Evolutionary conservation across 202 grass and related monocot genomes (phyloP), one percentile per base, ranked within the genome.

Genomic region (Schoenoplectus triqueter): DNA sequence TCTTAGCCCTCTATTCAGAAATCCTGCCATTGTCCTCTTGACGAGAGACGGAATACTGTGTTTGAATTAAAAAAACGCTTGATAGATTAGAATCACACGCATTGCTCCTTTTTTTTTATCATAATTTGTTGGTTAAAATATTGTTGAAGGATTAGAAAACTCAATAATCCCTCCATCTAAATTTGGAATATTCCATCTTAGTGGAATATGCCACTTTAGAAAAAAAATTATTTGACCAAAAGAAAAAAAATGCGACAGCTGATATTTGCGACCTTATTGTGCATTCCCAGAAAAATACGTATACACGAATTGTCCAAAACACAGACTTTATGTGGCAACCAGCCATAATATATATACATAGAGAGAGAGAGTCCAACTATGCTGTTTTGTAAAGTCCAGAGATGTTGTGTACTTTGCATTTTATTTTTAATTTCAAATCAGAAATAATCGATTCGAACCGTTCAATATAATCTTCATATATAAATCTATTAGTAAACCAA

Each of bases 161-260:
- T 31, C 2, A n/a, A 44, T 59, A 42, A 55, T 76, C 8, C 18
- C 69, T 73, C 73, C 2, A 10, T 78, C 51, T 15, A n/a, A 78
- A 42, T 42, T 78, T 15, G 74, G 74, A 78, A 78, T 78, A 78
- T 78, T 59, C 74, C 54, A 31, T 31, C 31, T 31, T 31, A 76
- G 3, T 39, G 50, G 48, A 76, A 55, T 76, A 76, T 39, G 72
- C 72, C 50, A 55, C 31, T 51, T 76, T 14, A 13, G 13, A 51
- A 17, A 73, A 73, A 50, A 72, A 4, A 20, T 10, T 19, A 4
- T 50, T 73, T 73, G 45, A 73, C 45, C 69, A 73, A 10, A 5
- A 7, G 1, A 72, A 50, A 10, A 19, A 5, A 51, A 52, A 45
- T 13, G 9, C 15, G 68, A 71, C 42, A 71, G 69, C 15, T 72